A percentile compares a stretch with the other conserved stretches of the same genome.
Conservation (phyloP, 352 stramenopile genomes). For the Phytophthora syringae region DNA sequence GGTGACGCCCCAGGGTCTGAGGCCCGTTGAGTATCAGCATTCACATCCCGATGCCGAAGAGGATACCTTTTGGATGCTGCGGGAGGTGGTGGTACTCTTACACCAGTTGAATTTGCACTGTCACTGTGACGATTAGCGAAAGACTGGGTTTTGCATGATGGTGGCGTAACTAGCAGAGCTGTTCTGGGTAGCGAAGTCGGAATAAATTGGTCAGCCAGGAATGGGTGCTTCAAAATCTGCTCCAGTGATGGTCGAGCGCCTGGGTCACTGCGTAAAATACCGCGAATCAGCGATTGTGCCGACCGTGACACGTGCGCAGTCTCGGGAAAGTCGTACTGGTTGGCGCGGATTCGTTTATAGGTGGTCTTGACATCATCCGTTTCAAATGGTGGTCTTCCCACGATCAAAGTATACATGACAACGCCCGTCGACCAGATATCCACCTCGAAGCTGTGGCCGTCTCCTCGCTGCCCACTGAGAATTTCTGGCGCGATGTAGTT, state of each 20-base stretch:
- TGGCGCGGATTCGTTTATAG: constrained; percentile 97
- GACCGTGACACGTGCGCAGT: constrained; percentile 85
- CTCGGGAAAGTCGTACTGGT: constrained; percentile 96
- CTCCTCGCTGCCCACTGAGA: constrained; percentile 86
- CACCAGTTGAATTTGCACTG: constrained; percentile 29
- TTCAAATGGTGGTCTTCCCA: constrained; percentile 98
- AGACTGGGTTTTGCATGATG: constrained; percentile 53
- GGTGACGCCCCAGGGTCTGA: constrained; percentile 37
- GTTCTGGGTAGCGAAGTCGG: constrained; percentile 62
- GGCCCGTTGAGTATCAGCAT: constrained; percentile 31
- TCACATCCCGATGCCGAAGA: constrained; percentile 44
- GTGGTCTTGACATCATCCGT: constrained; percentile 98
- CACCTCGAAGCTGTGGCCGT: constrained; percentile 98
- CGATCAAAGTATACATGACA: constrained; percentile 97
- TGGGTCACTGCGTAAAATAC: constrained; percentile 79
- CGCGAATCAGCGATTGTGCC: constrained; percentile 76
- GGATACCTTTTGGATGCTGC: constrained; percentile 42
- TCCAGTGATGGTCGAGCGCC: constrained; percentile 69
- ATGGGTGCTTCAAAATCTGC: constrained; percentile 83
- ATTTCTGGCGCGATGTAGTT: constrained; percentile 96
- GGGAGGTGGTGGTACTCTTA: constrained; percentile 26
- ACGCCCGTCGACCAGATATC: constrained; percentile 98
- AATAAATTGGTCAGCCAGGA: constrained; percentile 69
- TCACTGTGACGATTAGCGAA: constrained; percentile 31
- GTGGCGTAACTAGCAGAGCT: constrained; percentile 76